Conservation (phyloP, 2,329 filamentous ascomycete species). For the Cercospora brassicicola region DNA sequence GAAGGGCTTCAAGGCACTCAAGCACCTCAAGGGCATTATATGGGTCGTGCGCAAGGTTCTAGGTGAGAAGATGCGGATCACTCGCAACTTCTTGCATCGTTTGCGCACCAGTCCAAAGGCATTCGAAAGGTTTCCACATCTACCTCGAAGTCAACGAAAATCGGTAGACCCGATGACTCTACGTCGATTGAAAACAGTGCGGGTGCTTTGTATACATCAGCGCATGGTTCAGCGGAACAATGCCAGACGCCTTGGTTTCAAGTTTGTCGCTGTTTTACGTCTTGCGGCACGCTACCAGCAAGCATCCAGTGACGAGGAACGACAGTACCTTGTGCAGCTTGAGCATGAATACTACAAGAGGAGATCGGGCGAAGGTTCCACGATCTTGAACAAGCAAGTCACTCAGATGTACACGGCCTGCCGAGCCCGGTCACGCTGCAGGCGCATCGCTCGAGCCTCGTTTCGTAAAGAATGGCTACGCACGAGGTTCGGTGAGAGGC, state of each 20-base stretch:
- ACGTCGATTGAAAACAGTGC: background rate
- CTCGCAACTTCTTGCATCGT: constrained; percentile 28
- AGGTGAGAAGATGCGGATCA: constrained; percentile 32
- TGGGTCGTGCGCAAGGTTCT: constrained; percentile 37
- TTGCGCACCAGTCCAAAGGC: constrained; percentile 1
- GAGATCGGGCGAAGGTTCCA: background rate
- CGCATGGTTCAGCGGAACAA: background rate
- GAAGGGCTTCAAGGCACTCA: constrained; percentile 32
- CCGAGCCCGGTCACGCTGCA: background rate
- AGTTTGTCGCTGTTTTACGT: constrained; percentile 3
- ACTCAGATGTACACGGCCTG: background rate
- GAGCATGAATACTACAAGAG: background rate
- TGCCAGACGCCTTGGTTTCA: constrained; percentile 1
- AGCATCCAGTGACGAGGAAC: background rate
- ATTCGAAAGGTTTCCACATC: background rate
- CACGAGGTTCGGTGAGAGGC: background rate
- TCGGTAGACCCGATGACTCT: background rate
- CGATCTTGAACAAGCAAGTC: background rate
- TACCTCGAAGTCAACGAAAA: background rate
- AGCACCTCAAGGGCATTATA: constrained; percentile 27
- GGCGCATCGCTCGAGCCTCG: background rate
- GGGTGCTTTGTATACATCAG: background rate
- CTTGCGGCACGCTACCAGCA: background rate
- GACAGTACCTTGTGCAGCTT: background rate
- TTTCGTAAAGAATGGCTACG: background rate